Conservation (phyloP, 2,329 filamentous ascomycete species). For the Trichoderma sp. region DNA sequence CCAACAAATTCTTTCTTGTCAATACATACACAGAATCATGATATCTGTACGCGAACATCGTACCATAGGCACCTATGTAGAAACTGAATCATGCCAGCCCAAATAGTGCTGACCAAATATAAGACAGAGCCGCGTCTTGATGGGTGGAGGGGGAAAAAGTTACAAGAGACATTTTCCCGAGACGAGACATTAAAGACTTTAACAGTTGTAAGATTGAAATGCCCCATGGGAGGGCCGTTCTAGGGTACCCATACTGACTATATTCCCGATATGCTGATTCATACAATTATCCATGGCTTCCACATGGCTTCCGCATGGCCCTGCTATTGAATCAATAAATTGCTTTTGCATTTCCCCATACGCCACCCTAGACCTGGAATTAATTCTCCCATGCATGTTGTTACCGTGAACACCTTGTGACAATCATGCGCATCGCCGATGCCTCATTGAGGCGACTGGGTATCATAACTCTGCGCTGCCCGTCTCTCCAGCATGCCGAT, state of each 20-base stretch:
- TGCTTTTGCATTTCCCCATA: constrained; percentile 4
- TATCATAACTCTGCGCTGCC: constrained; percentile 17
- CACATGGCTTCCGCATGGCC: neutral
- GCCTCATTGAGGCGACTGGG: constrained; percentile 7
- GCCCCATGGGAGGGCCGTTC: neutral
- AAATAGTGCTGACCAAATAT: neutral
- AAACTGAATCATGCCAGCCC: neutral
- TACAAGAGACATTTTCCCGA: neutral
- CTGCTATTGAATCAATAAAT: neutral
- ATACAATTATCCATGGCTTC: neutral
- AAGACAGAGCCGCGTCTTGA: neutral
- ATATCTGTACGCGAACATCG: neutral
- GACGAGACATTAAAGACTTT: neutral
- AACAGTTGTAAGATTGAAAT: neutral
- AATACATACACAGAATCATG: neutral
- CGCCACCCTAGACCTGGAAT: neutral
- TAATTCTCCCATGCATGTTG: neutral
- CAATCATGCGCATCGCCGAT: neutral
- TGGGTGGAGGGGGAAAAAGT: neutral
- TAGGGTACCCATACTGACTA: neutral
- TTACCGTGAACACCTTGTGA: neutral
- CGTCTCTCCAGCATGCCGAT: constrained; percentile 23
- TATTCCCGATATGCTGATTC: neutral
- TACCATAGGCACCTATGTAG: neutral
- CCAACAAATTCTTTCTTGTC: neutral